phyloP scores from a whole-genome alignment of 1,284 basidiomycete genomes.

The Tremellales sp. region DNA sequence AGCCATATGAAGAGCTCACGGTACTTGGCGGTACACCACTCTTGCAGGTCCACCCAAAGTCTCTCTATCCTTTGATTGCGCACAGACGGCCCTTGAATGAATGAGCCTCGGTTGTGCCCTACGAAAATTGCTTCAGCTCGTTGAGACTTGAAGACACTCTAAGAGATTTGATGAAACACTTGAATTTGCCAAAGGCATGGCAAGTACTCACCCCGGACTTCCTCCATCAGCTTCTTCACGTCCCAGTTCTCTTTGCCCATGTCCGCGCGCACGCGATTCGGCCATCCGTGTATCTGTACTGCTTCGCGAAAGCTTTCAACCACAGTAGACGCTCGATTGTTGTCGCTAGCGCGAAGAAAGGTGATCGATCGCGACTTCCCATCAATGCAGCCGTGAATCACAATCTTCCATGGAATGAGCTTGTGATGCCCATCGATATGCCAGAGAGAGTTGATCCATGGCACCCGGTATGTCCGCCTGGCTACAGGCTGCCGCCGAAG shows the following conservation, averaged over 20 bases:
- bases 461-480: conserved; percentile 5
- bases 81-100: conserved; percentile 5
- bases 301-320: conserved; percentile 45
- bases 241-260: conserved; percentile 48
- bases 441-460: conserved; percentile 11
- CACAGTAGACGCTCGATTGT: conserved; percentile 51
- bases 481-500: no score
- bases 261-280: conserved; percentile 48
- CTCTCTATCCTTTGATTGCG: conserved; percentile 10
- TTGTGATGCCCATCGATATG: no score
- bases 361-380: conserved; percentile 49
- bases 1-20: background rate
- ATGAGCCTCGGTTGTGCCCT: conserved; percentile 1
- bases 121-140: background rate
- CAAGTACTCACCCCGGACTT: conserved; percentile 1
- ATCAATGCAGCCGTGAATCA: conserved; percentile 55
- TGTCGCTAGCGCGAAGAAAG: conserved; percentile 45
- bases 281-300: conserved; percentile 37
- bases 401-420: conserved; percentile 55
- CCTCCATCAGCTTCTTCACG: conserved; percentile 40
- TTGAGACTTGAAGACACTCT: no score
- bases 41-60: conserved; percentile 9
- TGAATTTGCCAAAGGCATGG: background rate
- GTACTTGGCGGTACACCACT: background rate
- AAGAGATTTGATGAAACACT: no score